These are phyloP conservation scores for Cladorrhinum samala DNA, from an alignment of 495 filamentous ascomycete species.

Conservation along the genomic window DNA sequence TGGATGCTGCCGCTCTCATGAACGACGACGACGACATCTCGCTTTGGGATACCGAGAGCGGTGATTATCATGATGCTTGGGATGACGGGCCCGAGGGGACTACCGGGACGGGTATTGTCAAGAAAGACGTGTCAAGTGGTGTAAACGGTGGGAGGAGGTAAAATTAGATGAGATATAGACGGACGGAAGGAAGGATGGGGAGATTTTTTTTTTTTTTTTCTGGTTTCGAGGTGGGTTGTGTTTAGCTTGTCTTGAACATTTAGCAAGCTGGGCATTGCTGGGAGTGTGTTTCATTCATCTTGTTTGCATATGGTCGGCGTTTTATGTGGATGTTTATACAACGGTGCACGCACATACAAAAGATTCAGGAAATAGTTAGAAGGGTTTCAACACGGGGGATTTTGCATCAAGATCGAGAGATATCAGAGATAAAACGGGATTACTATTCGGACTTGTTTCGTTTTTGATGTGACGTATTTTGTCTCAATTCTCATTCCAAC, in stretches of 20 bases:
- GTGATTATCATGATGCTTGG: conserved; percentile 33
- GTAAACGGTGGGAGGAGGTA: not conserved
- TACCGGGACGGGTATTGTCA: not conserved
- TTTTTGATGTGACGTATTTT: too few relatives aligned
- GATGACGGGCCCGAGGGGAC: conserved; percentile 14
- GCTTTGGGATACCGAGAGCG: conserved; percentile 45
- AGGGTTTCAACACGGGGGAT: not conserved
- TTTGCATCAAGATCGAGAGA: too few relatives aligned
- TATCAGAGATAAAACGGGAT: too few relatives aligned
- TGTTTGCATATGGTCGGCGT: not conserved
- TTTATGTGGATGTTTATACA: too few relatives aligned
- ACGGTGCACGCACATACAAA: not conserved
- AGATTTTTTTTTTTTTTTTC: not conserved
- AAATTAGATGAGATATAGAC: not conserved
- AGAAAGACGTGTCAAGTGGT: not conserved
- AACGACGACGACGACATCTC: conserved; percentile 58
- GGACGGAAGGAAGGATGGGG: not conserved
- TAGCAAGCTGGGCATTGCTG: not conserved
- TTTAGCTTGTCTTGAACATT: too few relatives aligned
- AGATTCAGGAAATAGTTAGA: too few relatives aligned
- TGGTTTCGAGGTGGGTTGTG: too few relatives aligned
- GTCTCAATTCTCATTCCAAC: too few relatives aligned
- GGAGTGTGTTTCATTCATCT: not conserved
- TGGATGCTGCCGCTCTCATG: conserved; percentile 39
- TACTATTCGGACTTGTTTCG: too few relatives aligned